A percentile compares a stretch with the other conserved stretches of the same genome.
Evolutionary conservation across 129 eudicot species (phyloP).

Genomic region (Flaveria ramosissima): DNA sequence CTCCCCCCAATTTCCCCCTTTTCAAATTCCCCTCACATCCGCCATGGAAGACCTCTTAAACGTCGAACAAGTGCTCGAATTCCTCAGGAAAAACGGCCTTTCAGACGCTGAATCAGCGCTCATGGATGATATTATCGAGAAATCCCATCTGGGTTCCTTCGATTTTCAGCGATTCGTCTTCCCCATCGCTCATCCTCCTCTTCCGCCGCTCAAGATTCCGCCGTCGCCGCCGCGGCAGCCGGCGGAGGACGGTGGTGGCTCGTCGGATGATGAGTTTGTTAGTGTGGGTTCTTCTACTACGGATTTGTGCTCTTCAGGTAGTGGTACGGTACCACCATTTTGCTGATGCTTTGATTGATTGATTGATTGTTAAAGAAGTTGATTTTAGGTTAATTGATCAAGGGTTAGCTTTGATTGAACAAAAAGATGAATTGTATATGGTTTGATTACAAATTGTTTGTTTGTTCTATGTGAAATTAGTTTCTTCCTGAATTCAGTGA

Average conservation of each 20-base stretch:
- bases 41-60: constrained; percentile 52
- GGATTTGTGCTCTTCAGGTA: constrained; percentile 71
- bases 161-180: constrained; percentile 68
- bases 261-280: constrained; percentile 74
- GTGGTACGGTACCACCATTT: neutral
- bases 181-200: constrained; percentile 53
- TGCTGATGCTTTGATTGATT: neutral
- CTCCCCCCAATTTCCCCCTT: constrained; percentile 7
- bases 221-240: constrained; percentile 6
- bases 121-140: constrained; percentile 65
- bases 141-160: constrained; percentile 50
- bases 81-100: constrained; percentile 59
- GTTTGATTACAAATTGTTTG: neutral
- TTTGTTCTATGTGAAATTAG: constrained; percentile 7
- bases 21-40: constrained; percentile 30
- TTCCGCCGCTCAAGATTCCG: constrained; percentile 49
- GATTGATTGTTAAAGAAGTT: neutral
- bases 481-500: constrained; percentile 7
- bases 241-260: constrained; percentile 12
- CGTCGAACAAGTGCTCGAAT: constrained; percentile 59
- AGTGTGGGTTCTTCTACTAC: constrained; percentile 73
- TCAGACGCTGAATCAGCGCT: constrained; percentile 76
- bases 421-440: too few species aligned
- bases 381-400: neutral
- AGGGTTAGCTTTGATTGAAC: neutral